Evolutionary conservation across 2,329 filamentous ascomycete genomes (phyloP), one percentile per base, ranked within the genome.

Genomic region (Periconia sp.): DNA sequence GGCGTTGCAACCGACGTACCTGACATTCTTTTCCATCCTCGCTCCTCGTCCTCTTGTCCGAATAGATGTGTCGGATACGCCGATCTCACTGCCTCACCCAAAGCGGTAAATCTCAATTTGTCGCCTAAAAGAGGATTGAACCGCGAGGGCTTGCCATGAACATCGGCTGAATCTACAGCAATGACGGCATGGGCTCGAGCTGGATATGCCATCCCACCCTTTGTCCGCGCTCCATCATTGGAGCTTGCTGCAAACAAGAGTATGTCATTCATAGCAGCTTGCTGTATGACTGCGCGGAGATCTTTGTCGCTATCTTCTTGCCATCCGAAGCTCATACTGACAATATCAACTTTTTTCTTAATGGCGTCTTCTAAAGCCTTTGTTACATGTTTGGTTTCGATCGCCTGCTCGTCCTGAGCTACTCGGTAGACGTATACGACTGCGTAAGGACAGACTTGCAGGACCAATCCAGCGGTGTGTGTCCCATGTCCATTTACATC

Each of bases 291-390:
- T 5, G 16, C 19, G 6, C 26, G n/a, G 2, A 48, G 36, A 3
- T 33, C 21, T 22, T 28, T 15, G 16, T 40, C 32, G 10, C 16
- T 24, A 11, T 42, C 38, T 24, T 40, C 32, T 30, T 31, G 28
- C 48, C 43, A 51, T 3, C 50, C 50, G 12, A 55, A 39, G 15
- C 32, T 42, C 38, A 55, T 48, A 21, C 40, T 53, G 5, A 55
- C 36, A 10, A 55, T 48, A 8, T 55, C 50, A 2, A 53, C 44
- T 12, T 48, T 43, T 26, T 37, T 38, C 24, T 43, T 32, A 9
- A 55, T 39, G 11, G 52, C 52, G 29, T 55, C 43, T 2, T 17
- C n/a, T 3, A 55, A 33, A 16, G 49, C 49, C 4, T 41, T 40
- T n/a, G 34, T 40, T 1, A 50, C 49, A 18, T 37, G 9, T 5